Evolutionary conservation across 352 stramenopile genomes (phyloP).

Genomic region (Phytopythium vexans): DNA sequence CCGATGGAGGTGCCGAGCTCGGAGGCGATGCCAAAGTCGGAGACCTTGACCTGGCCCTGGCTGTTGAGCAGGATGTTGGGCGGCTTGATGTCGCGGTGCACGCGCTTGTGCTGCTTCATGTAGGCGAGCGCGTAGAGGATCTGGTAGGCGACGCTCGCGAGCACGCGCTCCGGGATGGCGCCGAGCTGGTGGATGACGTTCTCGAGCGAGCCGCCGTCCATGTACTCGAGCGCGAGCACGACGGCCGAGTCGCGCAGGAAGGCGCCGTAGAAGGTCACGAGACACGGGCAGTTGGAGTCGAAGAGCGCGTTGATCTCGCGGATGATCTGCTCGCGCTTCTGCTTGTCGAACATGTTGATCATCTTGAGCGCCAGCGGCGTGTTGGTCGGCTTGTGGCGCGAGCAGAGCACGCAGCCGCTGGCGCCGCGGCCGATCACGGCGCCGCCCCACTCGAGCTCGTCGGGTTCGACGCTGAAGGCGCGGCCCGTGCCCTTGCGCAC

Average conservation of each 20-base stretch:
- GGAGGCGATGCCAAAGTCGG: slow-evolving; percentile 95
- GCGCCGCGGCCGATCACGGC: slow-evolving; percentile 70
- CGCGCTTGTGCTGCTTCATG: slow-evolving; percentile 88
- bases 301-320: slow-evolving; percentile 89
- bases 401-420: slow-evolving; percentile 68
- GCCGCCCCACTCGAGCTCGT: slow-evolving; percentile 75
- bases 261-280: slow-evolving; percentile 90
- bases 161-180: slow-evolving; percentile 79
- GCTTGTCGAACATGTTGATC: slow-evolving; percentile 88
- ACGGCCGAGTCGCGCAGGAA: slow-evolving; percentile 89
- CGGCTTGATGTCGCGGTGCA: slow-evolving; percentile 98
- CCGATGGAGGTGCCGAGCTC: slow-evolving; percentile 86
- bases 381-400: slow-evolving; percentile 63
- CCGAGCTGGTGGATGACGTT: slow-evolving; percentile 85
- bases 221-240: slow-evolving; percentile 91
- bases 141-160: slow-evolving; percentile 93
- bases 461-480: slow-evolving; percentile 73
- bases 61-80: slow-evolving; percentile 94
- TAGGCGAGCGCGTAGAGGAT: slow-evolving; percentile 93
- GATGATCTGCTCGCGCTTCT: slow-evolving; percentile 84
- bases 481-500: slow-evolving; percentile 77
- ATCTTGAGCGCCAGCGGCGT: slow-evolving; percentile 84
- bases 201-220: slow-evolving; percentile 91
- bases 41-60: slow-evolving; percentile 92
- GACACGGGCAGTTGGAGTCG: slow-evolving; percentile 69